These are phyloP conservation scores for Euphorbia celastroides DNA, from an alignment of 441 rosid genomes.

Conservation along the genomic window DNA sequence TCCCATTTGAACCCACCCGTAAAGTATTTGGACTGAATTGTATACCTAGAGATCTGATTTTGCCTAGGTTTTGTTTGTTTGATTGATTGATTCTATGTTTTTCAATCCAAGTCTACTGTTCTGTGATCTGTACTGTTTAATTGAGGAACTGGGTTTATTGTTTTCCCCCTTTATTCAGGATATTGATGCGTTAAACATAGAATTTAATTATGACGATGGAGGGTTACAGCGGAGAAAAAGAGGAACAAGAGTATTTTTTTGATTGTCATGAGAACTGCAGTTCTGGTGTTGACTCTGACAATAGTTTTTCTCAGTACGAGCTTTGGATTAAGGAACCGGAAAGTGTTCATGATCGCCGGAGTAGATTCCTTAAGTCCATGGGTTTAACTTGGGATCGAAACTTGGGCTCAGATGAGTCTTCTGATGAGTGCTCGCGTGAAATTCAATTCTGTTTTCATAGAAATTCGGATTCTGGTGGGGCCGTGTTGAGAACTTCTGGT, in stretches of 20 bases:
- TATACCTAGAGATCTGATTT: slow-evolving; percentile 21
- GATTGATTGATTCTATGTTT: background rate
- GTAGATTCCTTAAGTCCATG: slow-evolving; percentile 69
- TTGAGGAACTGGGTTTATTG: background rate
- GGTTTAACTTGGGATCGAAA: slow-evolving; percentile 34
- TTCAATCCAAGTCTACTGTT: background rate
- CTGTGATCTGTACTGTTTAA: background rate
- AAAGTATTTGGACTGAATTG: slow-evolving; percentile 1
- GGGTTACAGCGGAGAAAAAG: slow-evolving; percentile 37
- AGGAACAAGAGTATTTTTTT: slow-evolving; percentile 55
- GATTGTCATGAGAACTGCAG: slow-evolving; percentile 45
- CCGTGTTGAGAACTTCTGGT: slow-evolving; percentile 36
- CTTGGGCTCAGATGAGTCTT: slow-evolving; percentile 20
- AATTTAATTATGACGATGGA: slow-evolving; percentile 31
- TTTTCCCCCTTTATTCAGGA: slow-evolving; percentile 28
- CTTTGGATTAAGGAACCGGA: slow-evolving; percentile 59
- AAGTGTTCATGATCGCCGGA: slow-evolving; percentile 68
- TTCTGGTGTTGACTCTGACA: slow-evolving; percentile 20
- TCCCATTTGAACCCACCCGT: background rate
- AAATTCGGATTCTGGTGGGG: slow-evolving; percentile 34
- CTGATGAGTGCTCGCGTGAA: slow-evolving; percentile 12
- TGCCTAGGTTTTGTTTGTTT: background rate
- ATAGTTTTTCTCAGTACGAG: slow-evolving; percentile 34
- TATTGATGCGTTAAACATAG: slow-evolving; percentile 19
- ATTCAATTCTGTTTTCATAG: slow-evolving; percentile 26